phyloP scores from a whole-genome alignment of 2,329 filamentous ascomycete species.

The Tolypocladium cylindrosporum region DNA sequence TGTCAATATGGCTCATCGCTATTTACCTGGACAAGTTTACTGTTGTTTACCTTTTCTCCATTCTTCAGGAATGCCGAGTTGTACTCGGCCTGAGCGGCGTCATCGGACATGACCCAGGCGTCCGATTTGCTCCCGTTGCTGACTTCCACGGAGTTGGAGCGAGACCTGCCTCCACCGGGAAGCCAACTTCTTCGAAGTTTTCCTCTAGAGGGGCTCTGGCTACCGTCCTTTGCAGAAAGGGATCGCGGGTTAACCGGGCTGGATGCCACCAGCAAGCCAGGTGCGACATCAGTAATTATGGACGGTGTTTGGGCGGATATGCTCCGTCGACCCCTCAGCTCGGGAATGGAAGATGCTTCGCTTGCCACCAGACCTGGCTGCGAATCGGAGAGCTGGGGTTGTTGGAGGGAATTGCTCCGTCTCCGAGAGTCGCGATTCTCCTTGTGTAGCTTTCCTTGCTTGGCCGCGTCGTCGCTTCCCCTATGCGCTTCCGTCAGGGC shows the following conservation, averaged over 20 bases:
- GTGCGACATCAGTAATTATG: conserved; percentile 13
- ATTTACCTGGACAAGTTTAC: neutral
- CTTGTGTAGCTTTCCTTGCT: conserved; percentile 20
- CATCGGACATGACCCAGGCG: conserved; percentile 48
- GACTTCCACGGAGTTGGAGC: conserved; percentile 36
- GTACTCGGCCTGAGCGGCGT: conserved; percentile 42
- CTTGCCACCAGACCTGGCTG: conserved; percentile 14
- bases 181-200: conserved; percentile 44
- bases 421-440: conserved; percentile 13
- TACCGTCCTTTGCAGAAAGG: conserved; percentile 18
- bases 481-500: neutral
- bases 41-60: conserved; percentile 40
- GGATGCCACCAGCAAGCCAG: conserved; percentile 19
- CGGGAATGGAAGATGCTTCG: conserved; percentile 21
- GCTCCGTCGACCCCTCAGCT: conserved; percentile 32
- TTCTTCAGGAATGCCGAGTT: conserved; percentile 40
- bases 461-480: conserved; percentile 9
- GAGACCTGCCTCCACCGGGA: conserved; percentile 36
- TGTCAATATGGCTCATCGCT: conserved; percentile 1
- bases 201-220: conserved; percentile 34
- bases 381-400: conserved; percentile 12
- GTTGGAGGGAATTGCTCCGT: conserved; percentile 23
- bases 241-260: conserved; percentile 19
- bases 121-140: conserved; percentile 12
- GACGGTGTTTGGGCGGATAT: conserved; percentile 35